These are phyloP conservation scores for Emydomyces testavorans DNA, from an alignment of 2,329 filamentous ascomycete genomes.

Conservation along the genomic window DNA sequence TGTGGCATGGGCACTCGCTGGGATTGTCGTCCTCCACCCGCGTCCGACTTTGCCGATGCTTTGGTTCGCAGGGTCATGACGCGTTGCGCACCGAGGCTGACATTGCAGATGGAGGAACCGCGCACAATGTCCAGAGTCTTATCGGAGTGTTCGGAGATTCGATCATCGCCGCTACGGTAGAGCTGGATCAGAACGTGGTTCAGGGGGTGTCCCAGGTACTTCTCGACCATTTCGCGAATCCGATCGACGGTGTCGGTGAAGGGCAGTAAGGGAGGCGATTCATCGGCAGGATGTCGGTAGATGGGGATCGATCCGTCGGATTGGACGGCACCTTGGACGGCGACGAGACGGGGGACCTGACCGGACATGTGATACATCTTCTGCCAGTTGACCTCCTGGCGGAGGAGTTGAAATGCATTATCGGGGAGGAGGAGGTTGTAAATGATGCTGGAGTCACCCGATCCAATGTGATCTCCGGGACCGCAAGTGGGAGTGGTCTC, in stretches of 20 bases:
- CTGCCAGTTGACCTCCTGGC: slow-evolving; percentile 71
- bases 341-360: slow-evolving; percentile 80
- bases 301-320: slow-evolving; percentile 63
- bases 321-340: slow-evolving; percentile 56
- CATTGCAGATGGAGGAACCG: slow-evolving; percentile 76
- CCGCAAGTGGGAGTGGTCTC: slow-evolving; percentile 27
- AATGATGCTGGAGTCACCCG: slow-evolving; percentile 68
- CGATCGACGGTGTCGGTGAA: slow-evolving; percentile 63
- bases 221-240: slow-evolving; percentile 59
- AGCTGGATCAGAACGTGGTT: slow-evolving; percentile 91
- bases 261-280: slow-evolving; percentile 61
- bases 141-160: slow-evolving; percentile 93
- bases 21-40: slow-evolving; percentile 41
- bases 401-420: slow-evolving; percentile 57
- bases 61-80: slow-evolving; percentile 80
- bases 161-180: slow-evolving; percentile 79
- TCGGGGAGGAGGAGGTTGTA: slow-evolving; percentile 52
- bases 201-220: slow-evolving; percentile 61
- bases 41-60: slow-evolving; percentile 27
- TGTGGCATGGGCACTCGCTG: slow-evolving; percentile 68
- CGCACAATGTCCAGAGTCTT: slow-evolving; percentile 86
- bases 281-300: slow-evolving; percentile 90
- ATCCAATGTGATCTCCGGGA: slow-evolving; percentile 52
- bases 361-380: slow-evolving; percentile 87
- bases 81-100: slow-evolving; percentile 82